Evolutionary conservation across 805 yeast genomes (phyloP).

Genomic region (Schwanniomyces yamadae): DNA sequence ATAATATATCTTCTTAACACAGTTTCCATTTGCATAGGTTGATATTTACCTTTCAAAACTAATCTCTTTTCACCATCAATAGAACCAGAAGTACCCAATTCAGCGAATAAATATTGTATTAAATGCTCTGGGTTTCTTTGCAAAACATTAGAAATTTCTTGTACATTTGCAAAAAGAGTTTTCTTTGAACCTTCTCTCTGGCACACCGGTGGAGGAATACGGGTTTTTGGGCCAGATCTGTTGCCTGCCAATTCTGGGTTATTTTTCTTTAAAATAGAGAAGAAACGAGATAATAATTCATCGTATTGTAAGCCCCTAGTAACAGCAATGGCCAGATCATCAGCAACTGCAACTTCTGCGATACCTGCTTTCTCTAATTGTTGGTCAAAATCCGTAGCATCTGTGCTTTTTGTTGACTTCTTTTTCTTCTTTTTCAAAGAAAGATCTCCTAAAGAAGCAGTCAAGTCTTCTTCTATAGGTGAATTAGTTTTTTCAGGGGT

Average conservation of each 20-base stretch:
- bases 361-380: conserved; percentile 90
- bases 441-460: conserved; percentile 39
- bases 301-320: conserved; percentile 68
- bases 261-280: conserved; percentile 79
- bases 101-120: conserved; percentile 95
- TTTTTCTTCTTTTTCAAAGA: conserved; percentile 75
- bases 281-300: conserved; percentile 78
- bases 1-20: conserved; percentile 93
- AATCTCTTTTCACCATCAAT: conserved; percentile 97
- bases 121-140: conserved; percentile 97
- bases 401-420: conserved; percentile 56
- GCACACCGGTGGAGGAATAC: conserved; percentile 96
- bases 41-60: conserved; percentile 97
- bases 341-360: conserved; percentile 42
- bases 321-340: conserved; percentile 28
- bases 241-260: conserved; percentile 99
- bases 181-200: conserved; percentile 97
- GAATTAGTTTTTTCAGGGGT: conserved; percentile 19
- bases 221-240: conserved; percentile 84
- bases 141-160: conserved; percentile 88
- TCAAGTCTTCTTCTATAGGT: conserved; percentile 31
- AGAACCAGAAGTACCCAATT: conserved; percentile 98
- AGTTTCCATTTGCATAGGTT: conserved; percentile 95
- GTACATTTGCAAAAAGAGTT: conserved; percentile 93
- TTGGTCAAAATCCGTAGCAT: conserved; percentile 80